Conservation (phyloP, 352 stramenopile genomes). For the Pythium rishiriense region DNA sequence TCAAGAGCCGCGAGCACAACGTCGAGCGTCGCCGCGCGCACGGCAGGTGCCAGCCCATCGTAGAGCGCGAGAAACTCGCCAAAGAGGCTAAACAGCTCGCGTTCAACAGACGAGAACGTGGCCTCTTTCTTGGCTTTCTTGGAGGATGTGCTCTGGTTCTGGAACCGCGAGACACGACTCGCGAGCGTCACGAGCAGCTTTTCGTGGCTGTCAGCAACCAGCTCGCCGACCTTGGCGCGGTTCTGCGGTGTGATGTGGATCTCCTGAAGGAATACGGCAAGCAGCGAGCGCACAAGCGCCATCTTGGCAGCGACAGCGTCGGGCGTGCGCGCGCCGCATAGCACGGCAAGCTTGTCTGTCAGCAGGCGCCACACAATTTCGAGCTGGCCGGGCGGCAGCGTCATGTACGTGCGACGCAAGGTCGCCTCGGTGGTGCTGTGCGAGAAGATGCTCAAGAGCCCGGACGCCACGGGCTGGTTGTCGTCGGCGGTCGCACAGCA, state of each 20-base stretch:
- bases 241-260: constrained; percentile 81
- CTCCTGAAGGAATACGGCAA: constrained; percentile 78
- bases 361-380: constrained; percentile 77
- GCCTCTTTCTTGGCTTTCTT: constrained; percentile 18
- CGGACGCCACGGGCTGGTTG: constrained; percentile 22
- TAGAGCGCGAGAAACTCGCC: constrained; percentile 79
- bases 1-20: constrained; percentile 45
- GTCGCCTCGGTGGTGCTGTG: constrained; percentile 42
- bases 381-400: constrained; percentile 72
- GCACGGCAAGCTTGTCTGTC: constrained; percentile 47
- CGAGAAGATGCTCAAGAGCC: constrained; percentile 54
- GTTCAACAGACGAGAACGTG: constrained; percentile 43
- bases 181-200: constrained; percentile 37
- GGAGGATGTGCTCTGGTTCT: too few species aligned
- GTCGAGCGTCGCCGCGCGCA: constrained; percentile 48
- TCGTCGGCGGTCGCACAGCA: constrained; percentile 30
- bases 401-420: constrained; percentile 72
- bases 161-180: constrained; percentile 7
- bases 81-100: constrained; percentile 71
- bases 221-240: constrained; percentile 50
- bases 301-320: constrained; percentile 29
- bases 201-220: constrained; percentile 56
- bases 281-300: constrained; percentile 64
- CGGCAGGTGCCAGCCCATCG: constrained; percentile 38
- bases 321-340: constrained; percentile 12